Percentiles rank a stretch among this genome's conserved stretches.
Evolutionary conservation across 495 filamentous ascomycete genomes (phyloP).

Genomic region (Aspergillus bertholletiae): DNA sequence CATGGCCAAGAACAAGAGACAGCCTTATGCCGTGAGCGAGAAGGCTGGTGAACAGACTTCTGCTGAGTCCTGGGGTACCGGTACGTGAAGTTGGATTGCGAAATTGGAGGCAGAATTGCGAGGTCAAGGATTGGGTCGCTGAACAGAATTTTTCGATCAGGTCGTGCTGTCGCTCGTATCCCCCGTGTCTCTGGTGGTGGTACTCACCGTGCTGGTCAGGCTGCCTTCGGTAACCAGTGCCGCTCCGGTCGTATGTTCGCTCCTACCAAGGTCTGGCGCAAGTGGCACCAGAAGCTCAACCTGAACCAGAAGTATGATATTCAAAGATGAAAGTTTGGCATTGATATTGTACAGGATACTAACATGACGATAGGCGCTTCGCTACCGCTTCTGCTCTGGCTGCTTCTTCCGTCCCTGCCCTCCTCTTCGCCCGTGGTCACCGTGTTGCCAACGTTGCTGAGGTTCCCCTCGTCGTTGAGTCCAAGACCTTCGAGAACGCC

Average conservation of each 20-base stretch:
- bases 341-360: neutral
- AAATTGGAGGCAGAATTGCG: conserved; percentile 10
- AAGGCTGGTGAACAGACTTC: conserved; percentile 99
- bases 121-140: conserved; percentile 11
- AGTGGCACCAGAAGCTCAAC: conserved; percentile 99
- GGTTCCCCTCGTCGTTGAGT: conserved; percentile 93
- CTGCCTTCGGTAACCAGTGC: conserved; percentile 99
- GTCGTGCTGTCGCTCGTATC: conserved; percentile 99
- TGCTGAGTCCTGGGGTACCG: conserved; percentile 99
- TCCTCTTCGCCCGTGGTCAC: conserved; percentile 96
- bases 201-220: conserved; percentile 99
- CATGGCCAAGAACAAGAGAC: conserved; percentile 99
- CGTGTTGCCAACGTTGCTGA: conserved; percentile 87
- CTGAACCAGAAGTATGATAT: conserved; percentile 80
- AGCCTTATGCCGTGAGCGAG: conserved; percentile 99
- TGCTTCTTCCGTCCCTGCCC: conserved; percentile 89
- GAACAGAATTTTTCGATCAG: conserved; percentile 43
- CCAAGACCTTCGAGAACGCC: conserved; percentile 73
- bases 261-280: conserved; percentile 99
- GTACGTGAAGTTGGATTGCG: conserved; percentile 55
- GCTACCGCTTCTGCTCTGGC: conserved; percentile 95
- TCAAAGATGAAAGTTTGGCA: neutral
- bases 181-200: conserved; percentile 99
- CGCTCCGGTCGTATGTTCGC: conserved; percentile 99
- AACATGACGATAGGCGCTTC: conserved; percentile 64